Percentiles rank a stretch among this genome's conserved stretches.
Conservation (phyloP, 176 grass and related monocot genomes). For the Aegilops umbellulata region DNA sequence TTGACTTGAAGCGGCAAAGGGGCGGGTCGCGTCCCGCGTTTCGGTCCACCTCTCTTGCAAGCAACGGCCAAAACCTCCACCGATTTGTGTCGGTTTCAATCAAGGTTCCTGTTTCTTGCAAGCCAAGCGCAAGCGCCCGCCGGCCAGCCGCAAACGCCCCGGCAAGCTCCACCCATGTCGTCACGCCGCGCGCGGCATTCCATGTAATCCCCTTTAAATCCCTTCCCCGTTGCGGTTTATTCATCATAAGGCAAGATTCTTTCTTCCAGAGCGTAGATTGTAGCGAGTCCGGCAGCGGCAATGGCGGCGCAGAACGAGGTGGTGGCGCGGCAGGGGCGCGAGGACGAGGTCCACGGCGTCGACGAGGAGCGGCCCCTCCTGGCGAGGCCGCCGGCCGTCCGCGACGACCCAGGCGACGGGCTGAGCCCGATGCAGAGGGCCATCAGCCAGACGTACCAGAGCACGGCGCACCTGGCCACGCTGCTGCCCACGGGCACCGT, state of each 20-base stretch:
- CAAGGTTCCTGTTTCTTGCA: slow-evolving; percentile 43
- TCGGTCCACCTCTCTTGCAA: slow-evolving; percentile 8
- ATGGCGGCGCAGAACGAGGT: not conserved
- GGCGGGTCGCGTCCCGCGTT: not conserved
- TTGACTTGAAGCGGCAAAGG: not conserved
- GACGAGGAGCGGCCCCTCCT: slow-evolving; percentile 51
- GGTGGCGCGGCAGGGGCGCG: slow-evolving; percentile 26
- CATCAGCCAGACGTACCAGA: slow-evolving; percentile 76
- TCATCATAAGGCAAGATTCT: not conserved
- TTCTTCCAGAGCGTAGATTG: not conserved
- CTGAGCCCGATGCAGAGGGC: slow-evolving; percentile 53
- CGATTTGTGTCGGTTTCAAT: not conserved
- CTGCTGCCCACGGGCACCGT: slow-evolving; percentile 86
- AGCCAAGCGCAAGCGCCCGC: slow-evolving; percentile 29
- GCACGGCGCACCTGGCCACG: slow-evolving; percentile 72
- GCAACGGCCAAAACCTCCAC: not conserved
- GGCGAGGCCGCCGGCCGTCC: slow-evolving; percentile 15
- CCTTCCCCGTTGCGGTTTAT: not conserved
- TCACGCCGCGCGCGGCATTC: not conserved
- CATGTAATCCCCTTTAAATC: slow-evolving; percentile 11
- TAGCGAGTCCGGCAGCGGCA: not conserved
- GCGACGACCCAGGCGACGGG: not conserved
- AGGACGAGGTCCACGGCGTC: not conserved
- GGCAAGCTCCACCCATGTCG: not conserved
- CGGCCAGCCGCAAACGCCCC: not conserved